Evolutionary conservation across 2,329 filamentous ascomycete species (phyloP), one percentile per base, ranked within the genome.

Genomic region (Penicillium sp.): DNA sequence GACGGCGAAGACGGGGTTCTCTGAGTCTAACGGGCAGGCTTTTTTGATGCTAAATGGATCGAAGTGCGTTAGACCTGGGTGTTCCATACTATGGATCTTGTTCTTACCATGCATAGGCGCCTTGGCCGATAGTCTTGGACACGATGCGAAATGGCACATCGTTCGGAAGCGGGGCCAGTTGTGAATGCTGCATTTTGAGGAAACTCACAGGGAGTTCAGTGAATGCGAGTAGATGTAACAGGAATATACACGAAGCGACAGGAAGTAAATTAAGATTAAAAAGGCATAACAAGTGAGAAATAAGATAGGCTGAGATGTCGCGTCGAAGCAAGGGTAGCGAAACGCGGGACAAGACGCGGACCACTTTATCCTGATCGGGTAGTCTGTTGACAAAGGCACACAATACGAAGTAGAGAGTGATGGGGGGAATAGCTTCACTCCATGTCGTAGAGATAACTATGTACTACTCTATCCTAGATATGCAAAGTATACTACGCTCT

Each of bases 61-160:
- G 13, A 43, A 65, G 8, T 36, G 23, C 11, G 58, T 61, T 16
- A 59, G 45, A 23, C 34, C n/a, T 15, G 8, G 39, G 1, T 10
- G 3, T 6, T 43, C 7, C 0, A 21, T 38, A 31, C 13, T 40
- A 29, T 55, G 50, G 25, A 41, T 52, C 16, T 33, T 34, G 57
- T 41, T 55, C 67, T 61, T 78, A 97, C 93, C 92, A 97, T 73
- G 94, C 94, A 82, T 99, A 99, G 67, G 94, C 94, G 67, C 94
- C 94, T 72, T 91, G 89, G 55, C 94, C 94, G 68, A 99, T 96
- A 15, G 94, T 99, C 75, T 94, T 94, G 59, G 94, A 97, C 68
- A 99, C 84, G 70, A 99, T 88, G 63, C 93, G 87, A 75, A 99
- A 99, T 51, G 94, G 94, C 49, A 99, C 82, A 70, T 96, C 86